Evolutionary conservation across 2,329 filamentous ascomycete genomes (phyloP), one percentile per base, ranked within the genome.

Genomic region (Pseudogymnoascus sp.): DNA sequence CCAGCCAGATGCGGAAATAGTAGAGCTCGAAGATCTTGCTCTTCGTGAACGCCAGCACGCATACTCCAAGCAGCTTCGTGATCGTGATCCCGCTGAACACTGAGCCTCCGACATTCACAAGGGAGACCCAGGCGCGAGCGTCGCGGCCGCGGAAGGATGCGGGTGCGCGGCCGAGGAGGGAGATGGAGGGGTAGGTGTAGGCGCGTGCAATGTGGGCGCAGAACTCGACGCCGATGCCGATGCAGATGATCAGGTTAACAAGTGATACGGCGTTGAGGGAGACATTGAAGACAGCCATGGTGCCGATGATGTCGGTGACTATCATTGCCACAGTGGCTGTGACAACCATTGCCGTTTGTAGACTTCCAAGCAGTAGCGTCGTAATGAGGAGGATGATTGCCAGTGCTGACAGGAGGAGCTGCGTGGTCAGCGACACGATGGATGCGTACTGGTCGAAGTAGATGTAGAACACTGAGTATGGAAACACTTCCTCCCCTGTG

Each of bases 21-120:
- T 99, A 99, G 64, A 99, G 91, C 79, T 99, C 96, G 71, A 99
- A 99, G 72, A 99, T 99, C 84, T 97, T 99, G 75, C 91, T 96
- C 61, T 90, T 82, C 7, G 95, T 99, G 72, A 97, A 99, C 0
- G 95, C 95, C 19, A 99, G 80, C 36, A 99, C 95, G 53, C 83
- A 88, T 0, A 99, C 93, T 3, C 95, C 95, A 1, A 99, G 80
- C 1, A 99, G 82, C 77, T 99, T 99, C 1, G 95, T 99, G 62
- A 99, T 82, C 0, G 93, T 97, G 74, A 99, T 99, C 1, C 95
- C 95, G 33, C 90, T 96, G 72, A 99, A 96, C 11, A 99, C 96
- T 53, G 90, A 95, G 5, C 90, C 91, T 2, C 95, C 95, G 0
- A 99, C 93, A 69, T 97, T 97, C 68, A 96, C 92, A 64, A 99